Base-by-base conservation (phyloP, 345 rosid genomes). In the Gossypium raimondii region DNA sequence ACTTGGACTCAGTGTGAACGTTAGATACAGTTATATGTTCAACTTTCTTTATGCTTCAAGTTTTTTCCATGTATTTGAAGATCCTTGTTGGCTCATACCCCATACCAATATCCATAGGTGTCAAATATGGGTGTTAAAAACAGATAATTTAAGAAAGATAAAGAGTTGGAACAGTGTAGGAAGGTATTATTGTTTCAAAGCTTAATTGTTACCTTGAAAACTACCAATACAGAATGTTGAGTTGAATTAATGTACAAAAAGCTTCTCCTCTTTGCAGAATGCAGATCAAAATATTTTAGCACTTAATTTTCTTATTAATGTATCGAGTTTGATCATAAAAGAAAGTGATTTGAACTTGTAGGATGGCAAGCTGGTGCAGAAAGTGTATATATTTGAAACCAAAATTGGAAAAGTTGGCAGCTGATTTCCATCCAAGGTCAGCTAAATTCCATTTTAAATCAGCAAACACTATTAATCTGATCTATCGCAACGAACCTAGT, bases 311-410 rank as follows among this genome's bases (percentile, higher is more conserved):
- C 63, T 82, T 2, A 27, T 22, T 25, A 9, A 73, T 9, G 44
- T 14, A 1, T 9, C 3, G 44, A 58, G 22, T 45, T 20, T 24
- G 57, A 25, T 59, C 68, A 73, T 77, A 78, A 77, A 76, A 22
- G 14, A 70, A 45, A 57, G 71, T 69, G 70, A 22, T 56, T n/a
- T 81, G 81, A 75, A 72, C 73, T 65, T 87, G 86, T 84, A 94
- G 97, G 98, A 89, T 89, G 91, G 98, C 97, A 65, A 86, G 82
- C 82, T 94, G 97, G 97, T 94, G 98, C 85, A 89, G 97, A 78
- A 94, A 94, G 82, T 92, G 97, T 77, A 87, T 92, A 58, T 93
- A 89, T 79, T 79, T 95, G 79, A 90, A 85, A 77, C 99, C 99
- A 0, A 89, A 92, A 77, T 81, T 92, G 87, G 92, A 91, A 82